Evolutionary conservation across 441 rosid genomes (phyloP), one percentile per base, ranked within the genome.

Genomic region (Isatis lusitanica): DNA sequence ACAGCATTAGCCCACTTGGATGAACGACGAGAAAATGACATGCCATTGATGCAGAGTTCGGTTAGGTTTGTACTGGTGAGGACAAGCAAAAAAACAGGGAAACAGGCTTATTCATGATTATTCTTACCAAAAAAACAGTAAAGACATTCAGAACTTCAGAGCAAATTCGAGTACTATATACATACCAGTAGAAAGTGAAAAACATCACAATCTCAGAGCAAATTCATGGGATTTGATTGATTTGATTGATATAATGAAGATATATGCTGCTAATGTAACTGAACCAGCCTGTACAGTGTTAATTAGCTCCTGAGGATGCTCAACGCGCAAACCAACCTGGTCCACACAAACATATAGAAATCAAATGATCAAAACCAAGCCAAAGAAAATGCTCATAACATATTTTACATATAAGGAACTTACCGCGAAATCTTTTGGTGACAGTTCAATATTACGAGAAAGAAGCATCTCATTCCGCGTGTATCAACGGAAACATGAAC

Each of bases 1-100:
- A 96, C 97, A 79, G 98, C 97, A 84, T 92, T 94, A 53, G 97
- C 98, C 97, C 97, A 94, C 65, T 82, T 92, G 56, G 98, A 94
- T 73, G 97, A 83, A 70, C 96, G 95, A 9, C 91, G 91, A 80
- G 97, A 94, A 79, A 94, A 94, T 43, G 98, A 90, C 98, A 94
- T 94, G 76, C 96, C 98, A 40, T 94, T 94, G 81, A 92, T 83
- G 82, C 97, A 94, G 30, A 94, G 83, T 84, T 92, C 98, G 16
- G 86, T 83, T 38, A 94, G 94, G 78, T 82, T 71, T 50, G 97
- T 92, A 71, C 97, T 88, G 9, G 97, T 94, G 62, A 90, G 91
- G 82, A 94, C 97, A 75, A 92, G 95, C 97, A 91, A 77, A 65
- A 33, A 35, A 3, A 36, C 69, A 51, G 42, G 24, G 44, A 66